Conservation (phyloP, 305 asterid species). For the Fraxinus dipetala region DNA sequence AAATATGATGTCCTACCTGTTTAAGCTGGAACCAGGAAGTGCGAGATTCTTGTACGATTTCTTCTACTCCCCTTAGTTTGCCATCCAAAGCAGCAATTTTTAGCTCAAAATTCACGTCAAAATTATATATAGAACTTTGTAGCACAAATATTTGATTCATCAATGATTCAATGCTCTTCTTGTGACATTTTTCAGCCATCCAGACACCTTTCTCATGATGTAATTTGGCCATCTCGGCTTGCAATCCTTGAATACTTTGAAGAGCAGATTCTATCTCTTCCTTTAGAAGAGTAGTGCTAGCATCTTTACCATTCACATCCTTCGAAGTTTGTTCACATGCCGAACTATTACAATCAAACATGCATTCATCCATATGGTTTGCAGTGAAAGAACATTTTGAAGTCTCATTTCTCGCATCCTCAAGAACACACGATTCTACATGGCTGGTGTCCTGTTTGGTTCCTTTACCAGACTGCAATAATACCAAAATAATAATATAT, state of each 20-base stretch:
- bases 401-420: slow-evolving; percentile 27
- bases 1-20: slow-evolving; percentile 52
- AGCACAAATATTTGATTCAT: slow-evolving; percentile 47
- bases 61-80: slow-evolving; percentile 57
- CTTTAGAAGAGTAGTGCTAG: slow-evolving; percentile 57
- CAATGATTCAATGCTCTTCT: slow-evolving; percentile 47
- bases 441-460: slow-evolving; percentile 32
- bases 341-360: slow-evolving; percentile 21
- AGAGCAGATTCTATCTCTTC: slow-evolving; percentile 74
- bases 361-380: slow-evolving; percentile 20
- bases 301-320: slow-evolving; percentile 45
- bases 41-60: slow-evolving; percentile 46
- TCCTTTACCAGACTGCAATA: slow-evolving; percentile 70
- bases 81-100: slow-evolving; percentile 47
- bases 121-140: slow-evolving; percentile 46
- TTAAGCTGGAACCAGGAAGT: slow-evolving; percentile 57
- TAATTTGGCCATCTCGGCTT: slow-evolving; percentile 63
- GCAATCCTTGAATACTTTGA: slow-evolving; percentile 62
- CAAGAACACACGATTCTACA: slow-evolving; percentile 25
- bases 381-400: slow-evolving; percentile 10
- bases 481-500: slow-evolving; percentile 32
- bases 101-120: slow-evolving; percentile 52
- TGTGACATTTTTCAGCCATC: slow-evolving; percentile 52
- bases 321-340: slow-evolving; percentile 29
- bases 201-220: slow-evolving; percentile 52